These are phyloP conservation scores for Cyberlindnera mycetangii DNA, from an alignment of 805 yeast genomes.

Conservation along the genomic window DNA sequence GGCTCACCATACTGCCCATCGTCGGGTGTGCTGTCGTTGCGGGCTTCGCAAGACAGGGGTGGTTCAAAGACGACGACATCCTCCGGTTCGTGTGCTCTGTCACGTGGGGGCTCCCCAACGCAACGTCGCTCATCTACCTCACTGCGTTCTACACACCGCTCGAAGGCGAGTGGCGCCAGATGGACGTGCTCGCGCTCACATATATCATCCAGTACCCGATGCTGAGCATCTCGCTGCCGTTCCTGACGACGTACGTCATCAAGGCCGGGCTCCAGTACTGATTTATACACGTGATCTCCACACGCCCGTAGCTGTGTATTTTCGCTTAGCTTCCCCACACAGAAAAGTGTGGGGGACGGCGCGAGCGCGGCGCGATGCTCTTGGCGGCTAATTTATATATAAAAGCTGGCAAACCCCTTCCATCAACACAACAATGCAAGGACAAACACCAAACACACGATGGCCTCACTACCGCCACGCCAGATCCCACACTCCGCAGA, in stretches of 20 bases:
- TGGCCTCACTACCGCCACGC: neutral
- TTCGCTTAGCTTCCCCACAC: too few species aligned
- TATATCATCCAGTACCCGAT: slow-evolving; percentile 26
- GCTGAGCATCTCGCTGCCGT: slow-evolving; percentile 25
- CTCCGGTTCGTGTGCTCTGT: slow-evolving; percentile 73
- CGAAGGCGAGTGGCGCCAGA: slow-evolving; percentile 17
- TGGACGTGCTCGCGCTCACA: slow-evolving; percentile 20
- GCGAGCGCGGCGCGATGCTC: too few species aligned
- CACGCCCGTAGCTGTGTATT: too few species aligned
- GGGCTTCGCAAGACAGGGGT: slow-evolving; percentile 60
- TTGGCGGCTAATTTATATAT: too few species aligned
- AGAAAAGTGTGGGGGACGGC: too few species aligned
- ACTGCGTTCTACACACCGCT: slow-evolving; percentile 82
- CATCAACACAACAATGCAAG: too few species aligned
- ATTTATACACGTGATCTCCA: too few species aligned
- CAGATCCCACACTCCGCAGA: slow-evolving; percentile 11
- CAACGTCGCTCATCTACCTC: slow-evolving; percentile 82
- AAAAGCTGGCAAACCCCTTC: too few species aligned
- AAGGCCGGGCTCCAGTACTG: slow-evolving; percentile 11
- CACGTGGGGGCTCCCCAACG: slow-evolving; percentile 81
- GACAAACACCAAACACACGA: too few species aligned
- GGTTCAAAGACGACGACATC: slow-evolving; percentile 54
- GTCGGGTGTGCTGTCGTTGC: slow-evolving; percentile 68
- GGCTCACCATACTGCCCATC: slow-evolving; percentile 74
- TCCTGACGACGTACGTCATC: slow-evolving; percentile 19